phyloP scores from a whole-genome alignment of 2,329 filamentous ascomycete species.

The Leptosphaerulina australis region DNA sequence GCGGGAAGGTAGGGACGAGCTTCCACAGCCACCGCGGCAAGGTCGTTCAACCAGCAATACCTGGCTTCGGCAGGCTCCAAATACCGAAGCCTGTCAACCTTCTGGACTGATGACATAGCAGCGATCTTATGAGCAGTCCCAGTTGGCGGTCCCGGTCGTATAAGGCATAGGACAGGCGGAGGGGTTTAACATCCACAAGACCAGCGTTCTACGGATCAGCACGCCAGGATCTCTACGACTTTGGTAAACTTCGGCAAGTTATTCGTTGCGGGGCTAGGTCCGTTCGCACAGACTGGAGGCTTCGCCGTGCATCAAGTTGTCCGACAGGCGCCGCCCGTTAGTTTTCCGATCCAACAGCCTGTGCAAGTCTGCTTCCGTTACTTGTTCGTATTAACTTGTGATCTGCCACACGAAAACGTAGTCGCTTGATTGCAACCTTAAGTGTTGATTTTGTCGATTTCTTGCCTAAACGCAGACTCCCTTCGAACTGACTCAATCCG shows the following conservation, averaged over 20 bases:
- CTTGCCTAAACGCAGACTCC: background rate
- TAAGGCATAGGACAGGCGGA: background rate
- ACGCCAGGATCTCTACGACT: slow-evolving; percentile 2
- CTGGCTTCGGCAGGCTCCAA: slow-evolving; percentile 1
- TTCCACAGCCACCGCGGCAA: slow-evolving; percentile 10
- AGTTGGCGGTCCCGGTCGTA: slow-evolving; percentile 1
- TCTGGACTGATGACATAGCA: slow-evolving; percentile 11
- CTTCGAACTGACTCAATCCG: background rate
- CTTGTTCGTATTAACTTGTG: background rate
- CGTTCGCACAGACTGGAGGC: slow-evolving; percentile 23
- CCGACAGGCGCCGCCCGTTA: slow-evolving; percentile 13
- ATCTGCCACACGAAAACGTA: background rate
- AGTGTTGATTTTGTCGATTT: background rate
- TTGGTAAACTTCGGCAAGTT: slow-evolving; percentile 15
- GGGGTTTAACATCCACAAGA: background rate
- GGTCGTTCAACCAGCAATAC: slow-evolving; percentile 5
- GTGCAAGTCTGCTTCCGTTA: slow-evolving; percentile 10
- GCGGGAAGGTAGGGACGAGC: slow-evolving; percentile 17
- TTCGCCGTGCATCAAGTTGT: slow-evolving; percentile 14
- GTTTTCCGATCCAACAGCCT: background rate
- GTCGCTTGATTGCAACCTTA: background rate
- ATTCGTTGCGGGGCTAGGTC: slow-evolving; percentile 27
- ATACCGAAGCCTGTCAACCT: slow-evolving; percentile 7
- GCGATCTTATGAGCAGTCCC: slow-evolving; percentile 1
- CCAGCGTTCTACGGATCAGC: slow-evolving; percentile 1